phyloP scores from a whole-genome alignment of 495 filamentous ascomycete species.

The Pyrenula aspistea region DNA sequence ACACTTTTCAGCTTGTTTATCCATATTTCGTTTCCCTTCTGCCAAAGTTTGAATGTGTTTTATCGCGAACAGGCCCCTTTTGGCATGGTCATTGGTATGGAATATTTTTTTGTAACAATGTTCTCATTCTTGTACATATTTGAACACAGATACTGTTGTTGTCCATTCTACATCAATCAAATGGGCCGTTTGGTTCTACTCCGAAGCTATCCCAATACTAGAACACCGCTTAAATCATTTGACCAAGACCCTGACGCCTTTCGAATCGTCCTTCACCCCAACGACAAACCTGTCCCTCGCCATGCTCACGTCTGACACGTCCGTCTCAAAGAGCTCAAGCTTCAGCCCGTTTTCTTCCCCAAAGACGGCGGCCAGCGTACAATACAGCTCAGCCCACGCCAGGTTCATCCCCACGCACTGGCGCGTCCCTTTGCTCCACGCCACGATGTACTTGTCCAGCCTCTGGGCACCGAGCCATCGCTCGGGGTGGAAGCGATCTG shows the following conservation, averaged over 20 bases:
- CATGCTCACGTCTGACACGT: constrained; percentile 16
- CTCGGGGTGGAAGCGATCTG: constrained; percentile 33
- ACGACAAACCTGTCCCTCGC: constrained; percentile 13
- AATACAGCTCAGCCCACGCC: constrained; percentile 20
- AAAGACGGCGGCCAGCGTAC: constrained; percentile 19
- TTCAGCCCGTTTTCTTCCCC: constrained; percentile 3
- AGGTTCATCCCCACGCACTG: constrained; percentile 28
- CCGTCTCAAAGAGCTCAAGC: constrained; percentile 20
- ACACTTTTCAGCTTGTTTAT: too few relatives aligned
- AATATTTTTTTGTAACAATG: too few relatives aligned
- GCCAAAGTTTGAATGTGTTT: too few relatives aligned
- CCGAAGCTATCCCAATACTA: too few relatives aligned
- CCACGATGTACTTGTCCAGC: constrained; percentile 24
- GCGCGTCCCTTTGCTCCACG: constrained; percentile 29
- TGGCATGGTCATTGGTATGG: too few relatives aligned
- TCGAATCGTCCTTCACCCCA: constrained; percentile 12
- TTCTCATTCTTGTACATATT: too few relatives aligned
- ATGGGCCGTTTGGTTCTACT: too few relatives aligned
- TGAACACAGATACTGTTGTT: too few relatives aligned
- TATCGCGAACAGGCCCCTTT: too few relatives aligned
- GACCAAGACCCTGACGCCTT: constrained; percentile 17
- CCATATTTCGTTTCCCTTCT: too few relatives aligned
- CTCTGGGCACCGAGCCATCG: constrained; percentile 32
- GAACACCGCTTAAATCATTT: too few relatives aligned
- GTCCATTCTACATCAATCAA: too few relatives aligned